Conservation (phyloP, 352 stramenopile species). For the Pythium vanterpoolii region DNA sequence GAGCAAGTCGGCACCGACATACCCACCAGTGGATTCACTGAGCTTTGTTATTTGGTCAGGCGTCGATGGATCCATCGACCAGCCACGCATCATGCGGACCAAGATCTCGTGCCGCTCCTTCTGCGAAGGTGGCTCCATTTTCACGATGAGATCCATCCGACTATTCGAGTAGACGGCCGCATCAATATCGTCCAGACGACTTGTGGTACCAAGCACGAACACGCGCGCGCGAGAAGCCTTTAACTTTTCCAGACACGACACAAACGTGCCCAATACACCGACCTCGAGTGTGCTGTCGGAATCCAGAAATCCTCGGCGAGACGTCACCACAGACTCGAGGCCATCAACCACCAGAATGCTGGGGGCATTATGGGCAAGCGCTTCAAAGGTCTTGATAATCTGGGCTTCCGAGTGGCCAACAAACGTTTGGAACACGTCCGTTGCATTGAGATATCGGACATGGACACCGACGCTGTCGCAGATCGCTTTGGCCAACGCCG, state of each 20-base stretch:
- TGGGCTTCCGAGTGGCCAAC: constrained; percentile 89
- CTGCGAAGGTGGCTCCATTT: constrained; percentile 93
- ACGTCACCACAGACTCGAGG: constrained; percentile 83
- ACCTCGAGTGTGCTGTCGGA: constrained; percentile 65
- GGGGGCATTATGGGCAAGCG: constrained; percentile 36
- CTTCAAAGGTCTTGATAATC: constrained; percentile 62
- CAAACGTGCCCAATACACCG: constrained; percentile 77
- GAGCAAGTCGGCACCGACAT: constrained; percentile 86
- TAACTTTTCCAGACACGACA: constrained; percentile 83
- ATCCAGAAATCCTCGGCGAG: constrained; percentile 51
- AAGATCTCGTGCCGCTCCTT: constrained; percentile 91
- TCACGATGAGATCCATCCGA: constrained; percentile 94
- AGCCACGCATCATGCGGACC: constrained; percentile 85
- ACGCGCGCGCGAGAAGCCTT: constrained; percentile 36
- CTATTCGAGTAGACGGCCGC: constrained; percentile 93
- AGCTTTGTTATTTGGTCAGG: constrained; percentile 86
- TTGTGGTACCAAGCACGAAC: constrained; percentile 79
- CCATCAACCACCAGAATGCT: constrained; percentile 88
- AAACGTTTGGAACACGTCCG: constrained; percentile 93
- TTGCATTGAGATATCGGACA: constrained; percentile 63
- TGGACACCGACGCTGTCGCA: constrained; percentile 33
- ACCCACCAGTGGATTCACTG: constrained; percentile 95
- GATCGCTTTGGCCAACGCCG: constrained; percentile 42
- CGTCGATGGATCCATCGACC: constrained; percentile 40
- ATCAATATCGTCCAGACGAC: constrained; percentile 83